Base-by-base conservation (phyloP, 83 land plant genomes). In the Picea abies region DNA sequence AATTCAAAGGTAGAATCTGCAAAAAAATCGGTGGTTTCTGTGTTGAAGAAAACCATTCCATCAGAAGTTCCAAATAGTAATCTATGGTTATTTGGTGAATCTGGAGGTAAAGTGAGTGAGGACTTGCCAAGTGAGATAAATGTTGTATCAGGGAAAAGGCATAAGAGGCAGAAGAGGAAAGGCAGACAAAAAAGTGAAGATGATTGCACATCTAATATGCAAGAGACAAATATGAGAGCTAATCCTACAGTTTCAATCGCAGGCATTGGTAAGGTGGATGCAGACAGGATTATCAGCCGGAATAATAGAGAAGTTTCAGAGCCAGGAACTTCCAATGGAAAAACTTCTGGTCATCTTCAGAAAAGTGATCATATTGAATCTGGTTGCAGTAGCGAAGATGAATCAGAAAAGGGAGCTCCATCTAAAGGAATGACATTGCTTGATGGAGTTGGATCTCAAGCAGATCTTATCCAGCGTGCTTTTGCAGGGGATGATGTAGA, bases 401-500 rank as follows among this genome's bases (percentile, higher is more conserved):
- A 89, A 73, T 87, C 89, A 83, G 90, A 91, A 12, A 94, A 90
- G 73, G 91, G 88, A 12, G 79, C 82, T 62, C 47, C 86, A 26
- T 86, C 92, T 32, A 78, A 84, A 26, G 90, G 78, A 9, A 29
- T 87, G 29, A 68, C 86, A 68, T 77, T 84, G 12, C 84, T 86
- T 66, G 88, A 86, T 85, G 89, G 87, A 73, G 88, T 89, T 77
- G 92, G 89, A 25, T 94, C 97, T 61, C 97, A 96, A 70, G 73
- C 82, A 80, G 98, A 95, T 20, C 87, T 94, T 25, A 91, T 97
- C 80, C 92, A 84, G 19, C 88, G 73, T 72, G 98, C 99, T 66
- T 97, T 97, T 90, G 99, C 99, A 60, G 95, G 91, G 60, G 98
- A 97, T 90, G 96, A 96, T 90, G 99, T 97, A 72, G 99, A 96